phyloP scores from a whole-genome alignment of 2,329 filamentous ascomycete species.

The Huntiella bhutanensis region DNA sequence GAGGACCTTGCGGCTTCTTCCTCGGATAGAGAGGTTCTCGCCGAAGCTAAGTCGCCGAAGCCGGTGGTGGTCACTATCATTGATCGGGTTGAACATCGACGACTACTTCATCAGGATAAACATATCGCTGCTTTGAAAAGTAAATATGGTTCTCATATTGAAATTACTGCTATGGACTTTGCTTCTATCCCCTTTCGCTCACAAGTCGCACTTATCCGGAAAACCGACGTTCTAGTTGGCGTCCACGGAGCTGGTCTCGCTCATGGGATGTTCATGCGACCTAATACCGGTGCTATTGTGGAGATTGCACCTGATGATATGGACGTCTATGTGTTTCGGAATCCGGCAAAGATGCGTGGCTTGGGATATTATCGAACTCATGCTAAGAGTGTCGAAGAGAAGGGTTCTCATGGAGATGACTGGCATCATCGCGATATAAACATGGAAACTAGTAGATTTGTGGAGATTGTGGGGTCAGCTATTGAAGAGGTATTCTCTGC shows the following conservation, averaged over 20 bases:
- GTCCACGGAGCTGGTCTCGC: slow-evolving; percentile 26
- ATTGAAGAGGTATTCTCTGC: slow-evolving; percentile 1
- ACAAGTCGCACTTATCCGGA: slow-evolving; percentile 19
- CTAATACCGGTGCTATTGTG: slow-evolving; percentile 18
- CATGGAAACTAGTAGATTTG: not conserved
- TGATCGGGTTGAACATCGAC: slow-evolving; percentile 18
- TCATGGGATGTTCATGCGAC: slow-evolving; percentile 23
- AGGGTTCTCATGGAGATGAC: not conserved
- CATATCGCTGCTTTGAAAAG: slow-evolving; percentile 16
- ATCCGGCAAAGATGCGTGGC: slow-evolving; percentile 21
- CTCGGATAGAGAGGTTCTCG: not conserved
- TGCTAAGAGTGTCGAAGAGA: slow-evolving; percentile 12
- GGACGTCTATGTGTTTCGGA: slow-evolving; percentile 19
- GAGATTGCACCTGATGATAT: slow-evolving; percentile 22
- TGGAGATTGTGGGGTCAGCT: slow-evolving; percentile 6
- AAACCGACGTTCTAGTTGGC: slow-evolving; percentile 24
- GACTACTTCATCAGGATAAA: slow-evolving; percentile 16
- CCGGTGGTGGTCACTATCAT: slow-evolving; percentile 19
- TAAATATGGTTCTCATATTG: slow-evolving; percentile 12
- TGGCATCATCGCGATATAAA: slow-evolving; percentile 6
- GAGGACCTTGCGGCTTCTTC: not conserved
- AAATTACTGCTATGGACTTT: slow-evolving; percentile 21
- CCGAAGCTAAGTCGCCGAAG: slow-evolving; percentile 10
- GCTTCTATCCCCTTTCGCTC: slow-evolving; percentile 19
- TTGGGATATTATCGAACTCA: slow-evolving; percentile 22